A percentile compares a stretch with the other conserved stretches of the same genome.
phyloP scores from a whole-genome alignment of 2,329 filamentous ascomycete genomes.

The Cladosporium sphaerospermum region DNA sequence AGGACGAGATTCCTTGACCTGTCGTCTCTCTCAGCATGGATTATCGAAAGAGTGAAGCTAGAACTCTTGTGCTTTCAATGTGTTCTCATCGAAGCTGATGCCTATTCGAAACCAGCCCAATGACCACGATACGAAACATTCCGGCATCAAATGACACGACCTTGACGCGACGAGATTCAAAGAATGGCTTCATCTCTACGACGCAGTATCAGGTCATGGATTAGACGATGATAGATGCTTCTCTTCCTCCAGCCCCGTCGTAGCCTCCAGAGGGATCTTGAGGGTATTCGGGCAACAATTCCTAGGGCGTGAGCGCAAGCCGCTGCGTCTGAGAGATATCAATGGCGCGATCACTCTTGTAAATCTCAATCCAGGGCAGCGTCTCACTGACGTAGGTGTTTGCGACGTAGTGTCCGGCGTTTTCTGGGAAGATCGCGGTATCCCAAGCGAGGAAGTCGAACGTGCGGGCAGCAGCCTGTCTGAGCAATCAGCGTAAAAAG shows the following conservation, averaged over 20 bases:
- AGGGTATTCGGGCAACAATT: conserved; percentile 39
- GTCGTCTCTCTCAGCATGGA: no score
- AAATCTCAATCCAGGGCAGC: conserved; percentile 63
- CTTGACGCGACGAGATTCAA: no score
- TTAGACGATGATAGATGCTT: conserved; percentile 12
- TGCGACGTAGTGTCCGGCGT: conserved; percentile 62
- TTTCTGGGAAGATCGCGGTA: conserved; percentile 48
- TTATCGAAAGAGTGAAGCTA: no score
- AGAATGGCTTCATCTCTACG: neutral
- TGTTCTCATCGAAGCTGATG: no score
- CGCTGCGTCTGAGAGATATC: conserved; percentile 64
- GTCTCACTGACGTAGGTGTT: conserved; percentile 60
- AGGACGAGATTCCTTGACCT: no score
- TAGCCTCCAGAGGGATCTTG: conserved; percentile 1
- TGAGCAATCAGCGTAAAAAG: neutral
- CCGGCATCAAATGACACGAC: no score
- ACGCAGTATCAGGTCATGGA: neutral
- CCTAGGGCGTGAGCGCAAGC: conserved; percentile 60
- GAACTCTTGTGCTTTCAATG: no score
- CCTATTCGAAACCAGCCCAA: no score
- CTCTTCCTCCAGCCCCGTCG: conserved; percentile 2
- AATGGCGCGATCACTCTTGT: conserved; percentile 60
- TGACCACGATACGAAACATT: no score
- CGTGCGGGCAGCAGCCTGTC: conserved; percentile 52
- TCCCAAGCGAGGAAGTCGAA: conserved; percentile 65